phyloP scores from a whole-genome alignment of 805 yeast genomes.

The Hanseniaspora vineae region DNA sequence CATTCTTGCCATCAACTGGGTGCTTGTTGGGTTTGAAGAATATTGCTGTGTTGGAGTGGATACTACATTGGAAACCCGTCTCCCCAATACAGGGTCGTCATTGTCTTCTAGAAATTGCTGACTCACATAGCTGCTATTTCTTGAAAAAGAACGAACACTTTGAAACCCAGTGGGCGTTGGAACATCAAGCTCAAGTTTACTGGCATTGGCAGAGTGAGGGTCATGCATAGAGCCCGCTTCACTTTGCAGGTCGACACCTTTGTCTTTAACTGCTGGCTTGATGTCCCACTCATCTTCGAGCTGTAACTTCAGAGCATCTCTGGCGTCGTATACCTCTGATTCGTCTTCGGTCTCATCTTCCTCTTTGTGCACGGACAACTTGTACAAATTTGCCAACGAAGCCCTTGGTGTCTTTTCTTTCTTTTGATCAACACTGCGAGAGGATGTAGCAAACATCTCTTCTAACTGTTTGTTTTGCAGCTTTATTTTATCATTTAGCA shows the following conservation, averaged over 20 bases:
- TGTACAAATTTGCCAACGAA: neutral
- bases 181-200: neutral
- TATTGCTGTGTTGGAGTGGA: neutral
- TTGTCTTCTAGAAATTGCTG: slow-evolving; percentile 2
- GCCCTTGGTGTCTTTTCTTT: neutral
- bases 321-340: slow-evolving; percentile 18
- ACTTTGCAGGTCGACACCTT: neutral
- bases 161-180: neutral
- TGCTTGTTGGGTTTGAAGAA: slow-evolving; percentile 3
- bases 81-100: slow-evolving; percentile 2
- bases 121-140: slow-evolving; percentile 1
- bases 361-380: slow-evolving; percentile 7
- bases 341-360: slow-evolving; percentile 19
- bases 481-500: slow-evolving; percentile 4
- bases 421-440: neutral
- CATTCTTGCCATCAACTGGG: slow-evolving; percentile 60
- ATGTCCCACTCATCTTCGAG: slow-evolving; percentile 16
- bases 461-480: slow-evolving; percentile 7
- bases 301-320: slow-evolving; percentile 10
- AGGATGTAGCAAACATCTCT: slow-evolving; percentile 4
- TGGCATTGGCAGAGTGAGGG: neutral
- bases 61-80: slow-evolving; percentile 1
- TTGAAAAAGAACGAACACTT: slow-evolving; percentile 6
- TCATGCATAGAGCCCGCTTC: slow-evolving; percentile 2
- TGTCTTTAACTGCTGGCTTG: neutral